phyloP scores from a whole-genome alignment of 2,329 filamentous ascomycete genomes.

The Penicillium verrucosum region DNA sequence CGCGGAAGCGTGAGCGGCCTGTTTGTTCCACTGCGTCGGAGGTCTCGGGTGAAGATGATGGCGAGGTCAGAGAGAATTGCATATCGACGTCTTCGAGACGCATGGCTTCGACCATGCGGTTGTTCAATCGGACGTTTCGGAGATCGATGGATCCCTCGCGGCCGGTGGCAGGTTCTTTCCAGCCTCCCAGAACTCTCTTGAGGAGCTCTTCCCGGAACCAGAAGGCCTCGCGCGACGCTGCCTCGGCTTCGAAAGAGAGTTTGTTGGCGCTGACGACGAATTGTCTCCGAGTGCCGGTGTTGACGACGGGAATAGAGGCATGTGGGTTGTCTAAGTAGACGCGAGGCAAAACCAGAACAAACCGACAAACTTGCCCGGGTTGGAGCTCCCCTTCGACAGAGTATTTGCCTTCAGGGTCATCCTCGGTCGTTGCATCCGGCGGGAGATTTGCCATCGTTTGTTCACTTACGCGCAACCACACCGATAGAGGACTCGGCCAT shows the following conservation, averaged over 20 bases:
- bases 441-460: slow-evolving; percentile 12
- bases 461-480: slow-evolving; percentile 55
- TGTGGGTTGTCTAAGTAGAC: slow-evolving; percentile 75
- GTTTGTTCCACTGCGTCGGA: slow-evolving; percentile 36
- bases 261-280: slow-evolving; percentile 83
- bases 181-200: slow-evolving; percentile 65
- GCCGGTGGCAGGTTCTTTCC: slow-evolving; percentile 60
- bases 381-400: slow-evolving; percentile 49
- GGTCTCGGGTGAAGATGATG: slow-evolving; percentile 30
- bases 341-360: slow-evolving; percentile 72
- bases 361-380: slow-evolving; percentile 63
- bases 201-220: slow-evolving; percentile 87
- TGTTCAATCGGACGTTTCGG: slow-evolving; percentile 67
- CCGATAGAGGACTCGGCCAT: slow-evolving; percentile 75
- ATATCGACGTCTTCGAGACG: slow-evolving; percentile 76
- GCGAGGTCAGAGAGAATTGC: slow-evolving; percentile 45
- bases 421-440: slow-evolving; percentile 12
- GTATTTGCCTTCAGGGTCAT: slow-evolving; percentile 26
- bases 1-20: slow-evolving; percentile 47
- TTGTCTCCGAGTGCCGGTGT: slow-evolving; percentile 79
- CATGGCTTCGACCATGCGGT: slow-evolving; percentile 78
- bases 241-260: slow-evolving; percentile 74
- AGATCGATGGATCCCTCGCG: slow-evolving; percentile 71
- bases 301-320: slow-evolving; percentile 73
- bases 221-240: slow-evolving; percentile 75